Base-by-base conservation (phyloP, 2,329 filamentous ascomycete genomes). In the Meredithiella fracta region DNA sequence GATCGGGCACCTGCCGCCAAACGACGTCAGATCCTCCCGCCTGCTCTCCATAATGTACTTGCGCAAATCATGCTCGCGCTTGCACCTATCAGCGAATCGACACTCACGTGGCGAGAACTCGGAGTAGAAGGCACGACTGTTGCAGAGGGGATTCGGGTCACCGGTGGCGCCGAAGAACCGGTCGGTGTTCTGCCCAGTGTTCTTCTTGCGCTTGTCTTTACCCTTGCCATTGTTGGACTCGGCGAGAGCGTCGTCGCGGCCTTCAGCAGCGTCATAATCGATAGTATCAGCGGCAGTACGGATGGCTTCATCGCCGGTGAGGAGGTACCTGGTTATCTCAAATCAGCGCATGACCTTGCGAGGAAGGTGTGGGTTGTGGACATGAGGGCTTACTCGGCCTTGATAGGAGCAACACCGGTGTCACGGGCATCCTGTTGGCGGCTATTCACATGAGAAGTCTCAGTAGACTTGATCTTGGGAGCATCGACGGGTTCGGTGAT, bases 61-160 rank as follows among this genome's bases (percentile, higher is more conserved):
- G 60, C 92, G 81, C 49, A 98, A 70, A 64, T 96, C 80, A 65
- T 98, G 92, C 63, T 83, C 80, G 61, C 83, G 80, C 61, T 81
- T 86, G 72, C 92, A 98, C 60, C 79, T 80, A 31, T 87, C 83
- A 25, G 86, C 90, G 63, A 83, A 94, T 51, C 72, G 76, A 68
- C 92, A 97, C 25, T 80, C 71, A 60, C 75, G 73, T 0, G 89
- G 86, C 2, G 87, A 90, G 67, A 95, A 94, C 65, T 97, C 91
- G 38, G 85, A 74, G 60, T 73, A 77, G 63, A 80, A 77, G 17
- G 79, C 78, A 59, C 86, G 76, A 54, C 82, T 88, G 62, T 81
- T 79, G 69, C 91, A 97, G 7, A 97, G 77, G 42, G 79, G 79
- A 56, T 90, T 75, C 29, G 78, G 78, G 65, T 97, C 91, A 59